These are phyloP conservation scores for Eucalyptus pauciflora DNA, from an alignment of 345 rosid genomes.

Conservation along the genomic window DNA sequence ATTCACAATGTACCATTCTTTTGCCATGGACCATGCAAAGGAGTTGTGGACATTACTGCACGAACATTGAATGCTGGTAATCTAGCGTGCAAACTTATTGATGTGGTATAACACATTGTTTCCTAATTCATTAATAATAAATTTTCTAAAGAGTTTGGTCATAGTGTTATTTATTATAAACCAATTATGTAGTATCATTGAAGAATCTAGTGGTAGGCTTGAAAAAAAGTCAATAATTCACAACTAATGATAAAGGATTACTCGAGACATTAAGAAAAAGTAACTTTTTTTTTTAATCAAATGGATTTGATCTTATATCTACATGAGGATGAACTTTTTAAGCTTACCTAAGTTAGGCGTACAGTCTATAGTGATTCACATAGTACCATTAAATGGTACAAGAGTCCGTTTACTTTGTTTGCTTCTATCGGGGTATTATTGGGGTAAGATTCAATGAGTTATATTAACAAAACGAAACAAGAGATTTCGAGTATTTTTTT, in stretches of 20 bases:
- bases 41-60: fast-evolving
- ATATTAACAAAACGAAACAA: not conserved
- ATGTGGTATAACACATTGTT: not conserved
- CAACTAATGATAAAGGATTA: not conserved
- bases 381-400: not conserved
- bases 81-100: not conserved
- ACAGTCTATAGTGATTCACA: not conserved
- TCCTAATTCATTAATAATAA: not conserved
- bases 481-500: not conserved
- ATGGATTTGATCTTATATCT: not conserved
- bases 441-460: not conserved
- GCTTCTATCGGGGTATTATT: not conserved
- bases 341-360: not conserved
- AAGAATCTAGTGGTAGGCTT: not conserved
- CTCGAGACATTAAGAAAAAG: not conserved
- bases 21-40: not conserved
- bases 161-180: fast-evolving
- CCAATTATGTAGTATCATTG: not conserved
- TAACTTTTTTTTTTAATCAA: not conserved
- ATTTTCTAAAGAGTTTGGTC: not conserved
- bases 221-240: not conserved
- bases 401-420: not conserved
- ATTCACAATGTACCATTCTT: not conserved
- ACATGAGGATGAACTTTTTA: not conserved
- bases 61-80: not conserved